Base-by-base conservation (phyloP, 2,329 filamentous ascomycete species). In the Venturia nashicola region DNA sequence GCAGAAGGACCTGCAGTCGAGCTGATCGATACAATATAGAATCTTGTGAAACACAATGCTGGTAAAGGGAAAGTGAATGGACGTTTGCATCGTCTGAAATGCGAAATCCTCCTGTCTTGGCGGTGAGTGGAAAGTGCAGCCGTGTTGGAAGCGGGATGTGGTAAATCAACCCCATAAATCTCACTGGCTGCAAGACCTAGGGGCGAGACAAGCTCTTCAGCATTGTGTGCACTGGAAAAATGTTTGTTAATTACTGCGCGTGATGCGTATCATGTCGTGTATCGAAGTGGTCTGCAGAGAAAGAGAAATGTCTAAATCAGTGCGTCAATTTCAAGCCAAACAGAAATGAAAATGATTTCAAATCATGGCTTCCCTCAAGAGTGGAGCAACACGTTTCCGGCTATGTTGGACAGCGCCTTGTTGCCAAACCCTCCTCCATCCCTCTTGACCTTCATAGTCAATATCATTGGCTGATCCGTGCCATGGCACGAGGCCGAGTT, bases 331-430 rank as follows among this genome's bases (percentile, higher is more conserved):
- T n/a, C 40, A 4, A 42, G 42, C 5, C 60, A n/a, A 23, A 23
- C 5, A 40, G n/a, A 20, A 43, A 44, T 1, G 18, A 39, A 18
- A 60, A 18, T 27, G 23, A 9, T 11, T 39, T 60, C 36, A 60
- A 11, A 11, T n/a, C 46, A 63, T 54, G 12, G 78, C 78, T 67
- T 78, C 76, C 67, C 84, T 77, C 61, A 86, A 68, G 69, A 86
- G 69, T 62, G 85, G 85, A 18, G 79, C 85, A 61, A 87, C 83
- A 73, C 82, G 81, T 73, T 87, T 87, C 67, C 85, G 77, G 70
- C 83, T 87, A 66, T 83, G 82, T 57, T 78, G 77, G 54, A 83
- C 74, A 66, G 84, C 79, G 18, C 73, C 75, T 76, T 93, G 89
- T 68, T 76, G 78, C 89, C 89, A 93, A 32, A 84, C 83, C 66